A percentile compares a stretch with the other conserved stretches of the same genome.
These are phyloP conservation scores for Zygnema circumcarinatum DNA, from an alignment of 139 green algal species.

Conservation along the genomic window DNA sequence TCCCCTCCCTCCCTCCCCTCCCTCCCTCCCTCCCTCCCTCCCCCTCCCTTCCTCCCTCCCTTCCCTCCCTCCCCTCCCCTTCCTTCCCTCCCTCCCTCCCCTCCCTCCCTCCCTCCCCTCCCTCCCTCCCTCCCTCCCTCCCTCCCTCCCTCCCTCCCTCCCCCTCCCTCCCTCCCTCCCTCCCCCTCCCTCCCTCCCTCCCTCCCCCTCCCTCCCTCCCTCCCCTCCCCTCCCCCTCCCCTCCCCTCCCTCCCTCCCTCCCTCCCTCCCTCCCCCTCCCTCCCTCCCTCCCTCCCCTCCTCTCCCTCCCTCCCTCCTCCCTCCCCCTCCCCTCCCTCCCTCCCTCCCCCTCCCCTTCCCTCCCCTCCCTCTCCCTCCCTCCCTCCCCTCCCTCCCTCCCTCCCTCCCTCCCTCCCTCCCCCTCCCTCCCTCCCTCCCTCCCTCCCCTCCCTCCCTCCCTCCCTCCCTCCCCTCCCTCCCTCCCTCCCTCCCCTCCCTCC, in stretches of 20 bases:
- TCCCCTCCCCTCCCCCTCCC: neutral
- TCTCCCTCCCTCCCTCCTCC: neutral
- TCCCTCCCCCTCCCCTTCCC: neutral
- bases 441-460: neutral
- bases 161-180: neutral
- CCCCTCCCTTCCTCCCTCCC: neutral
- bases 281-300: neutral
- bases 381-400: neutral
- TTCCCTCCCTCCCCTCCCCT: neutral
- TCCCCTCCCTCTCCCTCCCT: neutral
- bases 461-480: neutral
- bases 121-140: neutral
- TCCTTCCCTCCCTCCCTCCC: neutral
- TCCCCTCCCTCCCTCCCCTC: neutral
- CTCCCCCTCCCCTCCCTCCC: neutral
- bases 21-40: neutral
- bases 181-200: neutral
- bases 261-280: neutral
- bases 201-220: neutral
- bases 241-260: neutral
- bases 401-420: neutral
- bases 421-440: neutral
- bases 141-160: neutral
- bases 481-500: neutral
- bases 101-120: neutral